Percentiles rank a stretch among this genome's conserved stretches.
Conservation (phyloP, 495 filamentous ascomycete genomes). For the Thermothielavioides terrestris region DNA sequence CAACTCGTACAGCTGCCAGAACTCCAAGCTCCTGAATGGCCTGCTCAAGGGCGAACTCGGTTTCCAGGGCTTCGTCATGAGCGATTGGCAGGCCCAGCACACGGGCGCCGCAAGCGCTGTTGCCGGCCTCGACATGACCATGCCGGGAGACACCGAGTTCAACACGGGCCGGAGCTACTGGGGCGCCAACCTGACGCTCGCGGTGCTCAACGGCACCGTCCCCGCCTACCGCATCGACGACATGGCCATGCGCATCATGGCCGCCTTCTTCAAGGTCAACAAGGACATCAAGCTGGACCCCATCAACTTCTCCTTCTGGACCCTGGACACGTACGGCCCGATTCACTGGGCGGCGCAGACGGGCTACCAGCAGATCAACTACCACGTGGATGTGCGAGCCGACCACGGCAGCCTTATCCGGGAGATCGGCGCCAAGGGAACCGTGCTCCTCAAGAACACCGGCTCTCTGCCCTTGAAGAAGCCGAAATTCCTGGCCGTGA, state of each 20-base stretch:
- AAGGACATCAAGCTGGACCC: conserved; percentile 52
- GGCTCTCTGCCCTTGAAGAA: conserved; percentile 67
- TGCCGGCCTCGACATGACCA: conserved; percentile 89
- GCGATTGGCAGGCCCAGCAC: conserved; percentile 83
- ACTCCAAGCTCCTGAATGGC: conserved; percentile 71
- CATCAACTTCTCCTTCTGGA: conserved; percentile 88
- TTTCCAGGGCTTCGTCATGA: conserved; percentile 93
- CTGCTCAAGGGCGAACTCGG: conserved; percentile 84
- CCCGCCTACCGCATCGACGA: conserved; percentile 90
- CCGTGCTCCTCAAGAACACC: conserved; percentile 82
- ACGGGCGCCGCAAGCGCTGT: conserved; percentile 67
- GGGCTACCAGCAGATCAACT: conserved; percentile 64
- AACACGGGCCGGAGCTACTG: conserved; percentile 66
- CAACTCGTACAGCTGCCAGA: conserved; percentile 77
- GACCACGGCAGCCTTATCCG: conserved; percentile 67
- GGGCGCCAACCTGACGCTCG: conserved; percentile 76
- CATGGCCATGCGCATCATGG: conserved; percentile 88
- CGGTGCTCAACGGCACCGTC: conserved; percentile 82
- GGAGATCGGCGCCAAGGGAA: conserved; percentile 64
- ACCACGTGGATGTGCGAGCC: conserved; percentile 72
- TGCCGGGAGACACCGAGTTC: conserved; percentile 83
- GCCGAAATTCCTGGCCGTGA: conserved; percentile 67
- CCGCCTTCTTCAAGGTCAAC: conserved; percentile 85
- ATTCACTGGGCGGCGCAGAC: conserved; percentile 52
- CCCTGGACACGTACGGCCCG: conserved; percentile 61